Conservation (phyloP, 1,284 basidiomycete species). For the Sanghuangporus sanghuang region DNA sequence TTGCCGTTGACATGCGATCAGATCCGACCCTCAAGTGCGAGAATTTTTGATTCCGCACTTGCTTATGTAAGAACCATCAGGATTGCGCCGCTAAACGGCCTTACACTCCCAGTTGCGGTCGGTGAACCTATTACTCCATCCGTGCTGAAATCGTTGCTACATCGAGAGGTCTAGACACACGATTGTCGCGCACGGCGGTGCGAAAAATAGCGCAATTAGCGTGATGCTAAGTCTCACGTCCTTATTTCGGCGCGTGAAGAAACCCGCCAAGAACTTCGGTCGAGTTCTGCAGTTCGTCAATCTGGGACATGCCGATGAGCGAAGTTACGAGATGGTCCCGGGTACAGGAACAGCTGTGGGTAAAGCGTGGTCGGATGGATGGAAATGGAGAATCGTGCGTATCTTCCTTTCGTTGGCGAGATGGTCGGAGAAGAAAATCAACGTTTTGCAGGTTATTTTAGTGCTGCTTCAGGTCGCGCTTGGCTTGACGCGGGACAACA, state of each 20-base stretch:
- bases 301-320: background rate
- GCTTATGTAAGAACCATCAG: background rate
- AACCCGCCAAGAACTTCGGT: slow-evolving; percentile 1
- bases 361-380: background rate
- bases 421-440: background rate
- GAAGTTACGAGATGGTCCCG: background rate
- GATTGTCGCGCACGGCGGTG: background rate
- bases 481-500: background rate
- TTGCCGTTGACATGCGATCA: too few relatives aligned
- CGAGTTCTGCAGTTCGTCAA: slow-evolving; percentile 2
- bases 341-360: background rate
- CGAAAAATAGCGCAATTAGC: background rate
- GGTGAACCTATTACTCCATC: too few relatives aligned
- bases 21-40: too few relatives aligned
- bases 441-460: slow-evolving; percentile 2
- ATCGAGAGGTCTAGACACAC: background rate
- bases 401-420: background rate
- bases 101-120: too few relatives aligned
- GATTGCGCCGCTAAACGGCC: background rate
- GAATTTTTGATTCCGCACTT: background rate
- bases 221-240: slow-evolving; percentile 1
- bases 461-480: slow-evolving; percentile 10
- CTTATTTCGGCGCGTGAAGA: slow-evolving; percentile 12
- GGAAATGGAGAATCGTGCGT: slow-evolving; percentile 4
- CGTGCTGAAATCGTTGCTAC: background rate